These are phyloP conservation scores for Venturia aucupariae DNA, from an alignment of 2,329 filamentous ascomycete species.

Conservation along the genomic window DNA sequence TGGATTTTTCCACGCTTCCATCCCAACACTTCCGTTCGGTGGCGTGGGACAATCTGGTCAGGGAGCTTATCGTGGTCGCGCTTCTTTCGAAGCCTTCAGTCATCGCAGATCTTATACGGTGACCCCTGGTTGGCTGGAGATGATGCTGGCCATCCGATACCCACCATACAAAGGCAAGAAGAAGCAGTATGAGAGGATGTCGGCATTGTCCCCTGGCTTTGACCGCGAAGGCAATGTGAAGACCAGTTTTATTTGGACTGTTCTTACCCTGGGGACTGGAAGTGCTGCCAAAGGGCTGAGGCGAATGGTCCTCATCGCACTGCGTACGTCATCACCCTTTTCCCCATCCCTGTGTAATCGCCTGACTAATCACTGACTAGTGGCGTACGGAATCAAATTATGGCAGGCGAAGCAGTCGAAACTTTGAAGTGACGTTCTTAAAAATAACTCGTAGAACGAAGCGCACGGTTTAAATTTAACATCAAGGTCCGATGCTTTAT, in stretches of 20 bases:
- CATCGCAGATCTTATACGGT: conserved; percentile 52
- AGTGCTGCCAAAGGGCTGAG: conserved; percentile 10
- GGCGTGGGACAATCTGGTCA: conserved; percentile 72
- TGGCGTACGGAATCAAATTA: conserved; percentile 10
- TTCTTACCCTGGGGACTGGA: conserved; percentile 18
- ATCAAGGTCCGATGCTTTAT: not conserved
- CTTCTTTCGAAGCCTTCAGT: conserved; percentile 61
- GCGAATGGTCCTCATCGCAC: conserved; percentile 15
- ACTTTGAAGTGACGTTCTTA: not conserved
- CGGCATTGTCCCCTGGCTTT: conserved; percentile 48
- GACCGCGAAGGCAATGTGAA: conserved; percentile 43
- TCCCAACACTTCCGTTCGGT: conserved; percentile 68
- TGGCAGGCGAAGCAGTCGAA: conserved; percentile 10
- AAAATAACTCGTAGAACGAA: not conserved
- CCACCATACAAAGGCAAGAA: conserved; percentile 52
- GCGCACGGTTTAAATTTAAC: not conserved
- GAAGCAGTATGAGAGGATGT: conserved; percentile 42
- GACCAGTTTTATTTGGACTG: conserved; percentile 23
- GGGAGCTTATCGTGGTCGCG: conserved; percentile 68
- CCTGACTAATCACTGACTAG: not conserved
- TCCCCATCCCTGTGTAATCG: too few relatives aligned
- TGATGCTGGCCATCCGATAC: conserved; percentile 56
- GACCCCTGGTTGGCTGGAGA: conserved; percentile 60
- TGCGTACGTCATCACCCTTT: conserved; percentile 9
- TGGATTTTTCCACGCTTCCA: conserved; percentile 59